A percentile compares a stretch with the other conserved stretches of the same genome.
Conservation (phyloP, 176 grass and related monocot genomes). For the Ananas comosus region DNA sequence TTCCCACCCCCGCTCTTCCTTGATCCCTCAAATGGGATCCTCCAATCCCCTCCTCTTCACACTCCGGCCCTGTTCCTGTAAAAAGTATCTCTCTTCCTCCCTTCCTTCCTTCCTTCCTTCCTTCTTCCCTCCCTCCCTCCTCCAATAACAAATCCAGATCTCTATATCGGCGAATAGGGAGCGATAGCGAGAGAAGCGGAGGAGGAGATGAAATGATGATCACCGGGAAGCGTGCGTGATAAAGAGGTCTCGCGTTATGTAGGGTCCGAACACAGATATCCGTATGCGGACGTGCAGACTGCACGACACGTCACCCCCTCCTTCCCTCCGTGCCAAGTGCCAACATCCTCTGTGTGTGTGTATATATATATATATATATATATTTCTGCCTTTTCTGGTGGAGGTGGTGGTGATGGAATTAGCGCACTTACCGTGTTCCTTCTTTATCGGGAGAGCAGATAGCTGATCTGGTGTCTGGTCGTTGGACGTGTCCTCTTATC, state of each 20-base stretch:
- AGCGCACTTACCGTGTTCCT: no score
- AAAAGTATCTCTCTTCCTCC: not conserved
- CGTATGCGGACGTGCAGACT: not conserved
- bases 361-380: no score
- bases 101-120: not conserved
- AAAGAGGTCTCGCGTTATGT: not conserved
- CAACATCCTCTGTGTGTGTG: no score
- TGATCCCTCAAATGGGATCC: no score
- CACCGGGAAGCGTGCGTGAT: not conserved
- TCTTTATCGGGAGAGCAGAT: not conserved
- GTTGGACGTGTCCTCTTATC: not conserved
- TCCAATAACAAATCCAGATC: not conserved
- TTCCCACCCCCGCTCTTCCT: no score
- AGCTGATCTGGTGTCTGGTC: not conserved
- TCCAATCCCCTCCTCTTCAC: not conserved
- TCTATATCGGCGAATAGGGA: constrained; percentile 24
- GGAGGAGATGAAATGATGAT: constrained; percentile 10
- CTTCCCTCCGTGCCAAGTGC: not conserved
- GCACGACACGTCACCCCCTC: not conserved
- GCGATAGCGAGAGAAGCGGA: not conserved
- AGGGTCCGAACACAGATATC: not conserved
- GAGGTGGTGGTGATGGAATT: no score
- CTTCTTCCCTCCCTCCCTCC: no score
- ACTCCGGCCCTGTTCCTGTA: not conserved
- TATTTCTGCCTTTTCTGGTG: not conserved